phyloP scores from a whole-genome alignment of 2,329 filamentous ascomycete species.

The Cercospora zeina region DNA sequence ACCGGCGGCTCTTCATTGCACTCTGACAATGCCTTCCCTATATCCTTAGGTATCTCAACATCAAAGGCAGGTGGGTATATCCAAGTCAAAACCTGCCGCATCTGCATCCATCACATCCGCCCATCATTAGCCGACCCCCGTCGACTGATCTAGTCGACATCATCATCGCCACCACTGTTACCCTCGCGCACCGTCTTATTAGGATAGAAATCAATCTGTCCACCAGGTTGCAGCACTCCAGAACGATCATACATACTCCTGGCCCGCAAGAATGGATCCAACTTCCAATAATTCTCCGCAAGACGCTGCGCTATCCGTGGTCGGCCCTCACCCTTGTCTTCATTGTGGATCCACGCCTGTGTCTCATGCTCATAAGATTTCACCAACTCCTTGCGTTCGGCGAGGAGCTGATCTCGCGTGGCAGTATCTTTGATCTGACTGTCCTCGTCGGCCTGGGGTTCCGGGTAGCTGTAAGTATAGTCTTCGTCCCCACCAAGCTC shows the following conservation, averaged over 20 bases:
- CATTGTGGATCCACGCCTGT: conserved; percentile 68
- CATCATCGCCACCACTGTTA: conserved; percentile 9
- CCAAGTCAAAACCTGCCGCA: conserved; percentile 2
- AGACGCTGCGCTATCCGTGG: conserved; percentile 52
- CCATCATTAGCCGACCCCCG: neutral
- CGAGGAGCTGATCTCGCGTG: conserved; percentile 64
- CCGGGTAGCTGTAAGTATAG: conserved; percentile 79
- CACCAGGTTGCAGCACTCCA: conserved; percentile 67
- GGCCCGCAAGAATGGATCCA: conserved; percentile 85
- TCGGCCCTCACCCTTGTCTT: conserved; percentile 40
- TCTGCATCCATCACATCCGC: neutral
- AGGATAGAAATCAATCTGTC: conserved; percentile 71
- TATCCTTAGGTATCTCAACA: neutral
- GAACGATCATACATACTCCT: conserved; percentile 80
- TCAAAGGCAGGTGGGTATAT: conserved; percentile 6
- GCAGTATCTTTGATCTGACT: conserved; percentile 64
- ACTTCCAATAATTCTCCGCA: conserved; percentile 76
- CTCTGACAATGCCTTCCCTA: neutral
- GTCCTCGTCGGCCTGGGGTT: conserved; percentile 76
- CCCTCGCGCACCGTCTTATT: conserved; percentile 3
- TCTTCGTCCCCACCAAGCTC: conserved; percentile 85
- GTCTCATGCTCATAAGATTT: conserved; percentile 74
- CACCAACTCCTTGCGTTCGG: conserved; percentile 65
- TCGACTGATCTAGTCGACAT: conserved; percentile 15
- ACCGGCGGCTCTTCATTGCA: neutral